Evolutionary conservation across 2,329 filamentous ascomycete genomes (phyloP).

Genomic region (Fusarium poae): DNA sequence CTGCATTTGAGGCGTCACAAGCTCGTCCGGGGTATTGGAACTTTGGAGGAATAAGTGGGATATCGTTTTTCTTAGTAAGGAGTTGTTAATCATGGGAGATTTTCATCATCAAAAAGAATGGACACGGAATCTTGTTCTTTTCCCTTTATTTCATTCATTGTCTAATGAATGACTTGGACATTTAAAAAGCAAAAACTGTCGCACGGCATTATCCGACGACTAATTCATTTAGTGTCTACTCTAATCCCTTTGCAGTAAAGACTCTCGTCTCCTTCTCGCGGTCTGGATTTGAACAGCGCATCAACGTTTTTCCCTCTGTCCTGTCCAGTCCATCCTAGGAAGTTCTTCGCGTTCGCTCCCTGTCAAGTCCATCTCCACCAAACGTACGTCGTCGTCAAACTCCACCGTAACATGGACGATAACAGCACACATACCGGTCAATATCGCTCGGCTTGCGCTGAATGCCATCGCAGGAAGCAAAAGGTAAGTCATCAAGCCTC

Average conservation of each 20-base stretch:
- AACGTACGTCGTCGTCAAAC: slow-evolving; percentile 36
- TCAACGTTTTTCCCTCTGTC: slow-evolving; percentile 41
- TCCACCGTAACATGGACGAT: slow-evolving; percentile 52
- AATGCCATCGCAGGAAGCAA: slow-evolving; percentile 58
- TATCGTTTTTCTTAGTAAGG: background rate
- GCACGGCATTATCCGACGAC: background rate
- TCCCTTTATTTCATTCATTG: background rate
- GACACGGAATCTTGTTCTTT: background rate
- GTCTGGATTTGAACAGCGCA: slow-evolving; percentile 18
- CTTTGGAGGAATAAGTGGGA: background rate
- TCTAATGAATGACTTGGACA: background rate
- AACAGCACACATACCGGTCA: slow-evolving; percentile 58
- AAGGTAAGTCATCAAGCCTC: slow-evolving; percentile 48
- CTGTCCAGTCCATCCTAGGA: slow-evolving; percentile 14
- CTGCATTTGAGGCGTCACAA: slow-evolving; percentile 8
- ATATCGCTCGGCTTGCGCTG: slow-evolving; percentile 57
- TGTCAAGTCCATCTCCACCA: slow-evolving; percentile 38
- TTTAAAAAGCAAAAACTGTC: slow-evolving; percentile 2
- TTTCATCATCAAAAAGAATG: background rate
- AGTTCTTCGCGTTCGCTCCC: slow-evolving; percentile 35
- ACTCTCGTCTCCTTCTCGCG: background rate
- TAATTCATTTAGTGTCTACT: background rate
- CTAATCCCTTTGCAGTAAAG: slow-evolving; percentile 14
- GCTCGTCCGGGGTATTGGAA: background rate
- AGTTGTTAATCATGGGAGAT: background rate